phyloP scores from a whole-genome alignment of 2,329 filamentous ascomycete genomes.

The Neurospora crassa region DNA sequence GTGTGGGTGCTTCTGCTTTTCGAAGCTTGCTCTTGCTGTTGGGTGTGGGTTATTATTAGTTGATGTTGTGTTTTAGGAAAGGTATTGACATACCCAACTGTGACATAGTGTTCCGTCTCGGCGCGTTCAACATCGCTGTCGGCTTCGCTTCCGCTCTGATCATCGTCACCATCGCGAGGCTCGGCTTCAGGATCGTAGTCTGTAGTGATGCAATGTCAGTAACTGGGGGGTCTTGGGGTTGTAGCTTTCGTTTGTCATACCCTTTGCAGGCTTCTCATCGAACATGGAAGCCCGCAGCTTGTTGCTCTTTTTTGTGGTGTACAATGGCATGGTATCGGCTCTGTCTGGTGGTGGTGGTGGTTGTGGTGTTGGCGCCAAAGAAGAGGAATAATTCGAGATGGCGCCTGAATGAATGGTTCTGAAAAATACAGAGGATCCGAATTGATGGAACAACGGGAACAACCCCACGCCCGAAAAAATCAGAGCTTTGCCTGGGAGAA shows the following conservation, averaged over 20 bases:
- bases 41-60: conserved; percentile 8
- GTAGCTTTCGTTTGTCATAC: conserved; percentile 28
- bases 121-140: conserved; percentile 22
- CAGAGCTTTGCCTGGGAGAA: conserved; percentile 8
- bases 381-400: conserved; percentile 1
- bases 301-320: conserved; percentile 32
- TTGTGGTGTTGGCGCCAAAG: background rate
- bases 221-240: background rate
- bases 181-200: conserved; percentile 76
- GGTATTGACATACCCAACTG: conserved; percentile 48
- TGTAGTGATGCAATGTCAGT: conserved; percentile 24
- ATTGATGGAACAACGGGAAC: conserved; percentile 2
- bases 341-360: conserved; percentile 15
- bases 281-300: conserved; percentile 53
- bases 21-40: conserved; percentile 71
- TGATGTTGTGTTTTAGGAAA: background rate
- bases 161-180: conserved; percentile 46
- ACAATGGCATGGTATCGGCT: conserved; percentile 35
- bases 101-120: conserved; percentile 75
- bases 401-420: background rate
- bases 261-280: conserved; percentile 52
- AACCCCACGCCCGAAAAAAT: conserved; percentile 20
- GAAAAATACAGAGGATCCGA: background rate
- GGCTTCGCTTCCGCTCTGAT: conserved; percentile 34
- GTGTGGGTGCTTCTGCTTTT: conserved; percentile 54